Base-by-base conservation (phyloP, 306 rosid genomes). In the Ormosia emarginata region DNA sequence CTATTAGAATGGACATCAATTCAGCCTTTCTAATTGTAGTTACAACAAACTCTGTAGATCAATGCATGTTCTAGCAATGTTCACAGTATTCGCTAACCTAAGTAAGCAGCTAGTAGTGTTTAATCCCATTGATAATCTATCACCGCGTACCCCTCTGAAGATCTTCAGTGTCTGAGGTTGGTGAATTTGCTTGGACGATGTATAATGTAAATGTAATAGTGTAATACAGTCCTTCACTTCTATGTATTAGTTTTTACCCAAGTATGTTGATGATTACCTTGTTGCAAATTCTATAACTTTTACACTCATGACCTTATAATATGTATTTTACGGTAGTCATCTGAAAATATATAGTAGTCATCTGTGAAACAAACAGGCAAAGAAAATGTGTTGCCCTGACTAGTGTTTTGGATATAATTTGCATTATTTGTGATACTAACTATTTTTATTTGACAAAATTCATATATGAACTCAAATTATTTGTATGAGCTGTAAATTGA, bases 51-150 rank as follows among this genome's bases (percentile, higher is more conserved):
- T 33, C 5, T 11, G 18, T 61, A 32, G 66, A 59, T 59, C 66
- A 59, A 59, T 59, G 30, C n/a, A 69, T 44, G 69, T 66, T 75
- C 74, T 39, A 14, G 79, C 78, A 15, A 65, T 65, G 84, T 86
- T 71, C 18, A 62, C 62, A 62, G 64, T 40, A 6, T 56, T 36
- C 57, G 46, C 57, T 68, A 68, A 68, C 18, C 55, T 68, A 68
- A 68, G 57, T 58, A 68, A 68, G 57, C 74, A 44, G 74, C 57
- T 41, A 41, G 6, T 10, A 7, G 46, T 41, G 46, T 7, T 41
- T 24, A 24, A 24, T 24, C 24, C 24, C 24, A 24, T 24, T 24
- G 24, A 24, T 24, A 24, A 24, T 24, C 24, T 24, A 24, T 24
- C 24, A 24, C 24, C 24, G 24, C 24, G 24, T 24, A 24, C 24